These are phyloP conservation scores for Rutstroemia sydowiana DNA, from an alignment of 2,329 filamentous ascomycete genomes.

Conservation along the genomic window DNA sequence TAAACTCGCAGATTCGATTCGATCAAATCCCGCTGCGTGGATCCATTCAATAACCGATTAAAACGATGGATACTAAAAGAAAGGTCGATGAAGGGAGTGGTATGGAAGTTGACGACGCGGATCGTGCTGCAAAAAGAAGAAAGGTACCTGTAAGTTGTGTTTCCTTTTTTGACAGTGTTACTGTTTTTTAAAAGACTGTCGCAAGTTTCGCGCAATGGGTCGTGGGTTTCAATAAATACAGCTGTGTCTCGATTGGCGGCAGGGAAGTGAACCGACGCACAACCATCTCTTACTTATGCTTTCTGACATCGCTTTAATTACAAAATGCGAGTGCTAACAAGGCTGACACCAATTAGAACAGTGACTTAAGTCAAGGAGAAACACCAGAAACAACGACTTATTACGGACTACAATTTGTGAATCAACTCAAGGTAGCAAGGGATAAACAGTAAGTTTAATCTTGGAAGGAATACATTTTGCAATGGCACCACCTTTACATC, in stretches of 20 bases:
- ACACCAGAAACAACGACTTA: conserved; percentile 61
- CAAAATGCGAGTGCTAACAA: conserved; percentile 16
- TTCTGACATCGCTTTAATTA: background rate
- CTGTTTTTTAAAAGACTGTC: conserved; percentile 8
- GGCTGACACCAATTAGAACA: conserved; percentile 26
- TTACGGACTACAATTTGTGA: conserved; percentile 65
- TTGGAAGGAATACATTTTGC: background rate
- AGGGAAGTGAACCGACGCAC: conserved; percentile 18
- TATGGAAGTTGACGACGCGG: conserved; percentile 42
- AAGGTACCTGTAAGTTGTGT: conserved; percentile 47
- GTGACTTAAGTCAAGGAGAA: conserved; percentile 38
- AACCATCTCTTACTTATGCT: background rate
- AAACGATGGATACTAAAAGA: conserved; percentile 41
- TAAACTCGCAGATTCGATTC: conserved; percentile 1
- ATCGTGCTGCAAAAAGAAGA: conserved; percentile 50
- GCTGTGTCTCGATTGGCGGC: conserved; percentile 19
- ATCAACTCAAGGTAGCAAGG: conserved; percentile 65
- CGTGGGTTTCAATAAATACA: conserved; percentile 8
- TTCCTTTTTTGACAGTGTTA: background rate
- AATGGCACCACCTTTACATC: background rate
- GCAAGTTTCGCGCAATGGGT: conserved; percentile 6
- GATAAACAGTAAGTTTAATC: conserved; percentile 66
- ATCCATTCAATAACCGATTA: background rate
- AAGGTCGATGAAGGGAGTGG: conserved; percentile 38
- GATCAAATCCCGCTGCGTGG: background rate